Evolutionary conservation across 805 yeast genomes (phyloP).

Genomic region (Monosporozyma siamensis): DNA sequence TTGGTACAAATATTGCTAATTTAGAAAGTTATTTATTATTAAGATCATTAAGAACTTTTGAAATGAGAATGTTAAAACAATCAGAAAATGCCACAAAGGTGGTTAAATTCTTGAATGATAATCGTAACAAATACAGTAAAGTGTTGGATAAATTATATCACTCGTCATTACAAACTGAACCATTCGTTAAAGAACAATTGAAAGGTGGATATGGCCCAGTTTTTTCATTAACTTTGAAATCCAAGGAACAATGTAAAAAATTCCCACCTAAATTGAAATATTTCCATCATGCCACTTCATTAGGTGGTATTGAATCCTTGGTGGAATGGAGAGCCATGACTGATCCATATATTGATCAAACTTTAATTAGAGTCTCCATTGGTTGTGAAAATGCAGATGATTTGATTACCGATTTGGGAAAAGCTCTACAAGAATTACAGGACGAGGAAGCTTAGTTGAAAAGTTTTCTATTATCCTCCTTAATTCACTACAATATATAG

Average conservation of each 20-base stretch:
- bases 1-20: slow-evolving; percentile 76
- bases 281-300: slow-evolving; percentile 85
- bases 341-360: slow-evolving; percentile 47
- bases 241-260: slow-evolving; percentile 45
- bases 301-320: slow-evolving; percentile 87
- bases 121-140: slow-evolving; percentile 37
- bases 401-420: slow-evolving; percentile 60
- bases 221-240: slow-evolving; percentile 50
- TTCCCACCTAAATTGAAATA: slow-evolving; percentile 58
- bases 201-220: slow-evolving; percentile 65
- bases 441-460: neutral
- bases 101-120: slow-evolving; percentile 48
- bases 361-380: slow-evolving; percentile 62
- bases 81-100: slow-evolving; percentile 50
- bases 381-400: slow-evolving; percentile 77
- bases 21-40: slow-evolving; percentile 65
- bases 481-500: too few relatives aligned
- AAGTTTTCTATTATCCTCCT: too few relatives aligned
- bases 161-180: slow-evolving; percentile 68
- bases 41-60: slow-evolving; percentile 75
- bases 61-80: slow-evolving; percentile 61
- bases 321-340: slow-evolving; percentile 85
- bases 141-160: slow-evolving; percentile 50
- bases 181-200: slow-evolving; percentile 55
- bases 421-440: slow-evolving; percentile 36